Base-by-base conservation (phyloP, 352 stramenopile genomes). In the Albugo laibachii region DNA sequence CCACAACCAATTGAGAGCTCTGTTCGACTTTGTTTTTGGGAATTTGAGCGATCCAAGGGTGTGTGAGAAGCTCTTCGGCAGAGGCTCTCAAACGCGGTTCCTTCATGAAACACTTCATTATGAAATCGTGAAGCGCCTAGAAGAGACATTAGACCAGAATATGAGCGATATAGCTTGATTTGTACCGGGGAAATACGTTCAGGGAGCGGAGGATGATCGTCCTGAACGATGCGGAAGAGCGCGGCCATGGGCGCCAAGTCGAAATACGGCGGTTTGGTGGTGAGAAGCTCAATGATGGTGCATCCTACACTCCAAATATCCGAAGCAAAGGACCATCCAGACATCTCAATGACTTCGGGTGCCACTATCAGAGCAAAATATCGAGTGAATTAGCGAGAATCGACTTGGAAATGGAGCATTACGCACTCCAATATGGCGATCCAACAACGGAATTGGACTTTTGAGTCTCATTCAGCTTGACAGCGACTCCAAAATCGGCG, bases 331-430 rank as follows among this genome's bases (percentile, higher is more conserved):
- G 85, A 95, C 54, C 80, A 83, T 8, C 81, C 81, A 14, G 80
- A 70, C 84, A 97, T 97, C 53, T 97, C 83, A 47, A 97, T 97
- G 36, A 97, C 86, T 60, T 97, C 91, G 0, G 91, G 91, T 5
- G 91, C 91, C 86, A 97, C 78, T 91, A 41, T 31, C 55, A 49
- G 18, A 52, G 13, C 18, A 46, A 54, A 43, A 15, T 60, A 14
- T 5, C n/a, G 42, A n/a, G n/a, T 16, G 27, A 53, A 4, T 40
- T 4, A 14, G 3, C 15, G 44, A 46, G 19, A 55, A 8, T 36
- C 24, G 31, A 34, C 13, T 44, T 13, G 50, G 5, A 44, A 43
- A 47, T n/a, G n/a, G n/a, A n/a, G n/a, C n/a, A n/a, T 11, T 13
- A 59, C 66, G 18, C 56, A 91, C 77, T 97, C 91, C 91, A 97